These are phyloP conservation scores for Grosmannia penicillata DNA, from an alignment of 2,329 filamentous ascomycete species.

Conservation along the genomic window DNA sequence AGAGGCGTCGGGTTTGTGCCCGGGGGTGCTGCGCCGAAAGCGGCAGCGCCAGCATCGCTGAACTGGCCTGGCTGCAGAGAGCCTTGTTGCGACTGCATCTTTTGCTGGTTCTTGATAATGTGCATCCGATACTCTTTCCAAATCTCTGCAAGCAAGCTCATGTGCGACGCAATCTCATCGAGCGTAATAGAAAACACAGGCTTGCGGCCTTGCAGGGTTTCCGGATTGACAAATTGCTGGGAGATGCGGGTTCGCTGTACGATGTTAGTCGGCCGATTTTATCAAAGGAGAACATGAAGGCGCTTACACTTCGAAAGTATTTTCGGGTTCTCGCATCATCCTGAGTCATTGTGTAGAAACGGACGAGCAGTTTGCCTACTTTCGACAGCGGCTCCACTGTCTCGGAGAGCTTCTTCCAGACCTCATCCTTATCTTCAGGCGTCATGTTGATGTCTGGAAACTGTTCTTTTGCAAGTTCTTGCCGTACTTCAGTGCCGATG, in stretches of 20 bases:
- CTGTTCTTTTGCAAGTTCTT: slow-evolving; percentile 22
- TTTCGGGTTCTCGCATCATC: slow-evolving; percentile 34
- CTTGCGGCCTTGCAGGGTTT: slow-evolving; percentile 28
- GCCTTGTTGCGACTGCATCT: not conserved
- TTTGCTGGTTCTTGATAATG: slow-evolving; percentile 6
- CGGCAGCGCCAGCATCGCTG: not conserved
- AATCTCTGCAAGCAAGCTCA: slow-evolving; percentile 35
- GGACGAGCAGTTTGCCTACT: slow-evolving; percentile 27
- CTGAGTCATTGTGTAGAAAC: slow-evolving; percentile 18
- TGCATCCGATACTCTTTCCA: no score
- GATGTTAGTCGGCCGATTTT: not conserved
- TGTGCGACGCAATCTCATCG: slow-evolving; percentile 34
- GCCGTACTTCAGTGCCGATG: slow-evolving; percentile 19
- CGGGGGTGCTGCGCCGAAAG: not conserved
- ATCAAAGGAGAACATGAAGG: not conserved
- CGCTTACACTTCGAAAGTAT: slow-evolving; percentile 38
- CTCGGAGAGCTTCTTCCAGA: slow-evolving; percentile 25
- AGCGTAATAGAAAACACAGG: slow-evolving; percentile 35
- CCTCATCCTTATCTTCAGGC: slow-evolving; percentile 27
- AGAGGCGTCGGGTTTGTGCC: slow-evolving; percentile 17
- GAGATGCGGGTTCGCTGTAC: slow-evolving; percentile 35
- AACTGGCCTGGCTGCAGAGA: not conserved
- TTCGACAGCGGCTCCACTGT: slow-evolving; percentile 27
- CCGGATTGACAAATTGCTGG: slow-evolving; percentile 37
- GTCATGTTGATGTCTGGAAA: slow-evolving; percentile 32